Conservation (phyloP, 495 filamentous ascomycete genomes). For the Neurospora sp. region DNA sequence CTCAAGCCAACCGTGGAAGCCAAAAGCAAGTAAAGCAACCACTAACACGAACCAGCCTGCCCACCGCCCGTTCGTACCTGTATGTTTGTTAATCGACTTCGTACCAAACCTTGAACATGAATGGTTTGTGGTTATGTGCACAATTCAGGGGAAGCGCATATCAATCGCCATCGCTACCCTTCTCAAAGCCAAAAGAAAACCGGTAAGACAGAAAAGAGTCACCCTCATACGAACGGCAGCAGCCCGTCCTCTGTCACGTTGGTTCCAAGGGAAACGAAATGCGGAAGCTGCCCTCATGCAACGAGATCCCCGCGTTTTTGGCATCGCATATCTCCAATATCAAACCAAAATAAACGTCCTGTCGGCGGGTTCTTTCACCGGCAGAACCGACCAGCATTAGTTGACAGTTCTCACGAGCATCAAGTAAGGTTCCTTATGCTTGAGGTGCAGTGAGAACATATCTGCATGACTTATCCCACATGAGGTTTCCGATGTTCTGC, state of each 20-base stretch:
- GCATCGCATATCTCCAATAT: background rate
- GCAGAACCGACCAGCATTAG: background rate
- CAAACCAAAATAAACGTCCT: background rate
- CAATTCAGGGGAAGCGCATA: background rate
- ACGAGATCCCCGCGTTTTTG: background rate
- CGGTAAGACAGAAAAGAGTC: background rate
- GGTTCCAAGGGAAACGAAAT: background rate
- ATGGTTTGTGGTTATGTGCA: background rate
- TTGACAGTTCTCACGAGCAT: background rate
- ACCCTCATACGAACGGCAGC: background rate
- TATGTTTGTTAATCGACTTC: background rate
- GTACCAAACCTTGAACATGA: background rate
- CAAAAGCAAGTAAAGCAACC: background rate
- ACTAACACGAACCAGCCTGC: background rate
- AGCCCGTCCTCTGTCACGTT: background rate
- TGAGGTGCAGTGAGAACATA: background rate
- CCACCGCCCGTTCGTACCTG: background rate
- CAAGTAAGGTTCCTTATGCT: background rate
- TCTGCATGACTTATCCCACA: background rate
- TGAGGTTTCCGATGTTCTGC: background rate
- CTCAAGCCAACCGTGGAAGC: background rate
- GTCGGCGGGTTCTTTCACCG: background rate
- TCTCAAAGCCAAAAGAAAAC: background rate
- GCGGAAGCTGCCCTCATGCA: background rate
- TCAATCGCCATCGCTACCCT: background rate